Percentiles rank a stretch among this genome's conserved stretches.
phyloP scores from a whole-genome alignment of 345 rosid genomes.

The Populus pruinosa region DNA sequence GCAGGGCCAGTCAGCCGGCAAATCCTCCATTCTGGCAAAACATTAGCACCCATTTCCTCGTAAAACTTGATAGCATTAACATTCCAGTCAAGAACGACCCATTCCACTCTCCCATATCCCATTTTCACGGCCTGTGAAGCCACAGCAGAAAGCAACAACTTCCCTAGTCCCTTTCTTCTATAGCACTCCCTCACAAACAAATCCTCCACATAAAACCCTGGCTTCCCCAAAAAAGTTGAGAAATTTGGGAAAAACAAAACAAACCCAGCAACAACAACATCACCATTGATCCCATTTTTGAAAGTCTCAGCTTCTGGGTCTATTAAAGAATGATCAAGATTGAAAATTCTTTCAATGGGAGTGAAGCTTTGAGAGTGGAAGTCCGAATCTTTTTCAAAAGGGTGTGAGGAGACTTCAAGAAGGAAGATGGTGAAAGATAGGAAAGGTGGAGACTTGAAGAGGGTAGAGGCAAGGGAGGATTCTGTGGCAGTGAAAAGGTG shows the following conservation, averaged over 20 bases:
- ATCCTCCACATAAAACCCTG: slow-evolving; percentile 81
- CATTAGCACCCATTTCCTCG: slow-evolving; percentile 80
- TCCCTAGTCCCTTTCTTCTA: slow-evolving; percentile 72
- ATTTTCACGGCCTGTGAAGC: slow-evolving; percentile 77
- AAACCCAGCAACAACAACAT: slow-evolving; percentile 62
- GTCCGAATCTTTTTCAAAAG: slow-evolving; percentile 19
- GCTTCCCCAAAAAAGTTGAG: slow-evolving; percentile 63
- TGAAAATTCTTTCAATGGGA: slow-evolving; percentile 37
- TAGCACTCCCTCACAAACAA: slow-evolving; percentile 76
- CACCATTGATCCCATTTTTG: slow-evolving; percentile 27
- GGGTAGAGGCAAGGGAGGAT: slow-evolving; percentile 58
- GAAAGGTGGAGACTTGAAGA: slow-evolving; percentile 75
- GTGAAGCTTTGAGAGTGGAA: slow-evolving; percentile 24
- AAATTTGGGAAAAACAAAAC: slow-evolving; percentile 79
- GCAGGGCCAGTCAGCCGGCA: slow-evolving; percentile 76
- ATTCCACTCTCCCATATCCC: slow-evolving; percentile 86
- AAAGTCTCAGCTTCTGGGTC: slow-evolving; percentile 57
- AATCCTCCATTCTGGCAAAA: slow-evolving; percentile 72
- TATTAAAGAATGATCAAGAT: slow-evolving; percentile 45
- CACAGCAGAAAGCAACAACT: slow-evolving; percentile 66
- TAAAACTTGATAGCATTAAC: slow-evolving; percentile 70
- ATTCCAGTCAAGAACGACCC: slow-evolving; percentile 92
- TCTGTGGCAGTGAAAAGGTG: slow-evolving; percentile 75
- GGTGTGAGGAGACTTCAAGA: slow-evolving; percentile 59
- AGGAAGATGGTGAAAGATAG: slow-evolving; percentile 77